Base-by-base conservation (phyloP, 1,284 basidiomycete genomes). In the Ustilago tritici region DNA sequence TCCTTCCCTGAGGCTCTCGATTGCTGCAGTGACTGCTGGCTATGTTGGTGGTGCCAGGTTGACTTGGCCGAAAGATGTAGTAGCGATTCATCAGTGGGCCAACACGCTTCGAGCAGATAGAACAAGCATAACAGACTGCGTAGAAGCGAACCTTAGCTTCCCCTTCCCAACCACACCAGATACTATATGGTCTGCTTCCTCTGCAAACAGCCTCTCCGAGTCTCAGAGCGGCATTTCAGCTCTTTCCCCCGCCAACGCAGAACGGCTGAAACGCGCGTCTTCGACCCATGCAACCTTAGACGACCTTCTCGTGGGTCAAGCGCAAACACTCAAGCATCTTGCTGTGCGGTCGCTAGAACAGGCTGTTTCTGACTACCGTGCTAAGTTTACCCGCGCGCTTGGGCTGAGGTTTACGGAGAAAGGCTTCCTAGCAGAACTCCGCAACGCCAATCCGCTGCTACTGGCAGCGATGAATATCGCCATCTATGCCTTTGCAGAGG, bases 81-180 rank as follows among this genome's bases (percentile, higher is more conserved):
- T 70, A 5, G 72, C 72, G 3, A 75, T 75, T 35, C 67, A 75
- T 47, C 72, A 67, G 56, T 75, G 72, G 72, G 72, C 72, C 11
- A 70, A 65, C 1, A 75, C 66, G 34, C 36, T 75, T 36, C 63
- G 72, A 8, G 59, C 67, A 3, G 72, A 75, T 53, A 60, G 72
- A 5, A 65, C 67, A 3, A 63, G 60, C 17, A 70, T 75, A 40
- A 52, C 72, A 3, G 72, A 75, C 40, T 75, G 72, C 49, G 72
- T 75, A 23, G 59, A 60, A 35, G 67, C 66, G 0, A 70, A 75
- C 46, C 63, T 75, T 34, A 66, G 28, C 52, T 70, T 75, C 23
- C 52, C 60, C 12, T 62, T 62, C 9, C 53, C 72, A 1, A 23
- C 36, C 2, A 66, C 72, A n/a, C 72, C 72, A 0, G 72, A 75